Conservation (phyloP, 176 grass and related monocot species). For the Poa pratensis region DNA sequence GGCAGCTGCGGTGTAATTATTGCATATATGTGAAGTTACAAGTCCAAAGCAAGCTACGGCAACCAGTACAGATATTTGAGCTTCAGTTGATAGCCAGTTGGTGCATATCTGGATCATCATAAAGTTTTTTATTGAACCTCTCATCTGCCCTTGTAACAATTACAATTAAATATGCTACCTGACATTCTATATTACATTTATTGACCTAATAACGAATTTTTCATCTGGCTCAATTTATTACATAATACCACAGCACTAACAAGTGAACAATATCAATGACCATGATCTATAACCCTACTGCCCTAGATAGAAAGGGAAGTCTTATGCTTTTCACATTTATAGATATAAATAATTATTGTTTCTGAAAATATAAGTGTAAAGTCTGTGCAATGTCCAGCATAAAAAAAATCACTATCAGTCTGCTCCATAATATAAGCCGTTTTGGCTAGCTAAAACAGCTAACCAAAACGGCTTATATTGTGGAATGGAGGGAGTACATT, state of each 20-base stretch:
- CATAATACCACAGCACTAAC: background rate
- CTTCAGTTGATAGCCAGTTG: background rate
- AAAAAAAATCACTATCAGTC: background rate
- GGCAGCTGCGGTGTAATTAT: background rate
- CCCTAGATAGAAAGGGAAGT: constrained; percentile 2
- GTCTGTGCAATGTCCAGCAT: background rate
- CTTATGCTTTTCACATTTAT: background rate
- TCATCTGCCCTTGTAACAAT: background rate
- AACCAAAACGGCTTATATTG: too few species aligned
- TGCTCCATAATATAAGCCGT: too few species aligned
- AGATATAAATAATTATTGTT: constrained; percentile 5
- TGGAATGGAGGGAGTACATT: background rate
- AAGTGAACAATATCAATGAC: background rate
- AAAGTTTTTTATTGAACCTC: background rate
- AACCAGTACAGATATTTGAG: constrained; percentile 14
- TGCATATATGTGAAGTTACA: constrained; percentile 8
- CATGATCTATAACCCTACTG: background rate
- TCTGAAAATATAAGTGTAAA: constrained; percentile 16
- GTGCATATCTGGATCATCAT: background rate
- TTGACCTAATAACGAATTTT: background rate
- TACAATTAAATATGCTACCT: constrained; percentile 1
- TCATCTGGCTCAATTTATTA: background rate
- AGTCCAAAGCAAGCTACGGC: background rate
- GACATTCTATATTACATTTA: background rate
- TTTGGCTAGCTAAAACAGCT: too few species aligned